These are phyloP conservation scores for Thymus quinquecostatus DNA, from an alignment of 257 asterid genomes.

Conservation along the genomic window DNA sequence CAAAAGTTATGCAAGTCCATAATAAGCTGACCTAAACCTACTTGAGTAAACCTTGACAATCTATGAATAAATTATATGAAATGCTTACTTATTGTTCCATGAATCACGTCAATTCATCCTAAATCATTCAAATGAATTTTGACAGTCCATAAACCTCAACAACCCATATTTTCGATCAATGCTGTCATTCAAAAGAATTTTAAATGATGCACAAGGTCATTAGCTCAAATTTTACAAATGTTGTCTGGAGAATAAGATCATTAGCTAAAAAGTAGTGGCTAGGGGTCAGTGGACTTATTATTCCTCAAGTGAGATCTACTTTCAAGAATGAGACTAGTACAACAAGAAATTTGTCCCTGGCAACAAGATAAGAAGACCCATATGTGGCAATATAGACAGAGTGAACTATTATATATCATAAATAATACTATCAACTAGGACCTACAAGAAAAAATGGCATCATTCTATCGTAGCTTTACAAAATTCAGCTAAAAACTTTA, in stretches of 20 bases:
- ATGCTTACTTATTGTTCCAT: not conserved
- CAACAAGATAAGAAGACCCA: not conserved
- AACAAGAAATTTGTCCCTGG: not conserved
- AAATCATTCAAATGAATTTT: not conserved
- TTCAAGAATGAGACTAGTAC: not conserved
- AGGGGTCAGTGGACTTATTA: not conserved
- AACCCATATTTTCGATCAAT: not conserved
- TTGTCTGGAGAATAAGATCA: too few species aligned
- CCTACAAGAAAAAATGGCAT: not conserved
- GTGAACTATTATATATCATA: not conserved
- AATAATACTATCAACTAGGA: not conserved
- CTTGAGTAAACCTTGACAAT: constrained; percentile 1
- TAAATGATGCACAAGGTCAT: not conserved
- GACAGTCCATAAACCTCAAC: not conserved
- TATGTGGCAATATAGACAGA: not conserved
- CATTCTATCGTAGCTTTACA: constrained; percentile 1
- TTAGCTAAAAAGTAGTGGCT: not conserved
- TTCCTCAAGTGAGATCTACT: not conserved
- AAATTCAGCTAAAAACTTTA: not conserved
- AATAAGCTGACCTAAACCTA: not conserved
- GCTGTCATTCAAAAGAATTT: not conserved
- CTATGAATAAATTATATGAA: constrained; percentile 3
- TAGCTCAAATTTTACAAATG: not conserved
- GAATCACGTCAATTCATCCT: not conserved
- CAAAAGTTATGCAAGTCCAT: not conserved